Evolutionary conservation across 2,329 filamentous ascomycete species (phyloP).

Genomic region (Mollisia scopiformis): DNA sequence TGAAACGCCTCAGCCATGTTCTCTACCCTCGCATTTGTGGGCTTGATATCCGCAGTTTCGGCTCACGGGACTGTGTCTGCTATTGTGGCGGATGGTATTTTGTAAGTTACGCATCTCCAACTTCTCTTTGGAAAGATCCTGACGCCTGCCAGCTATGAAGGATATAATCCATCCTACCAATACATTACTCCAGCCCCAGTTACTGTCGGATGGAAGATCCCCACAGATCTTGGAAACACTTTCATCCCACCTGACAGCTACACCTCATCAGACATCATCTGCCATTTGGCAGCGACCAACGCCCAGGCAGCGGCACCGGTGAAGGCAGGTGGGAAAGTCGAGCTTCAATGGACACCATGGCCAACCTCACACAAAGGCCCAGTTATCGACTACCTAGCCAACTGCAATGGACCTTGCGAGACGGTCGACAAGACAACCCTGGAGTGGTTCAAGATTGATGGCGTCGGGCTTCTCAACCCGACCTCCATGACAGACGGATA

Average conservation of each 20-base stretch:
- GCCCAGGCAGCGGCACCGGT: conserved; percentile 56
- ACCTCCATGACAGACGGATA: conserved; percentile 36
- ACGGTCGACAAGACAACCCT: conserved; percentile 43
- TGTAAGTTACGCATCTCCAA: conserved; percentile 23
- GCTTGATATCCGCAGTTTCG: conserved; percentile 23
- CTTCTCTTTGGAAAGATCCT: not conserved
- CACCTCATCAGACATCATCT: conserved; percentile 57
- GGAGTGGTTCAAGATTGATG: conserved; percentile 48
- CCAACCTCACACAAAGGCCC: conserved; percentile 60
- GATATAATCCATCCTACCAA: conserved; percentile 34
- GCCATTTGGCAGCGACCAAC: conserved; percentile 59
- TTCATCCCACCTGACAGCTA: conserved; percentile 54
- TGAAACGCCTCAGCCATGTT: conserved; percentile 21
- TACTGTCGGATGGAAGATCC: conserved; percentile 57
- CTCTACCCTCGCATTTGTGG: conserved; percentile 20
- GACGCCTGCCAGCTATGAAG: conserved; percentile 37
- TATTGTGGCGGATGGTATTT: conserved; percentile 34
- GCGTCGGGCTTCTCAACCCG: conserved; percentile 38
- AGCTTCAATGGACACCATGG: conserved; percentile 66
- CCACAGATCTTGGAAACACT: conserved; percentile 47
- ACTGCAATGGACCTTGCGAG: conserved; percentile 43
- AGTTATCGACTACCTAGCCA: conserved; percentile 35
- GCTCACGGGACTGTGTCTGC: conserved; percentile 33
- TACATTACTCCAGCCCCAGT: conserved; percentile 40
- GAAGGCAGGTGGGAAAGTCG: conserved; percentile 59